These are phyloP conservation scores for Chrysoporthe cubensis DNA, from an alignment of 2,329 filamentous ascomycete genomes.

Conservation along the genomic window DNA sequence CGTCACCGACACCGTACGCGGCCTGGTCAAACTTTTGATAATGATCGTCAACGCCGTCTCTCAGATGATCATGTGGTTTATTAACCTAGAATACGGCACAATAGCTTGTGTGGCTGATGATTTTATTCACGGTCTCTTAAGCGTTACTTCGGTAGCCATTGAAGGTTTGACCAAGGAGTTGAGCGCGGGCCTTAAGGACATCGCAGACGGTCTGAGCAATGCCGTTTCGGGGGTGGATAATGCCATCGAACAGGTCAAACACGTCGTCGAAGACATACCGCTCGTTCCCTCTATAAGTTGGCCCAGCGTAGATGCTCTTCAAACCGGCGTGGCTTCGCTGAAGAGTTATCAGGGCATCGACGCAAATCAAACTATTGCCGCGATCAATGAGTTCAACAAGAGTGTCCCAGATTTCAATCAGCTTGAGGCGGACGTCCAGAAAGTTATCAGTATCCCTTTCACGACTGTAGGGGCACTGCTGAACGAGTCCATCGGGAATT, in stretches of 20 bases:
- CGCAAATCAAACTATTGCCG: slow-evolving; percentile 69
- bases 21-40: slow-evolving; percentile 76
- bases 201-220: slow-evolving; percentile 56
- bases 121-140: slow-evolving; percentile 77
- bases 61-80: slow-evolving; percentile 86
- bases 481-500: slow-evolving; percentile 71
- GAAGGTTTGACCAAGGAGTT: slow-evolving; percentile 50
- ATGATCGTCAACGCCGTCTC: slow-evolving; percentile 83
- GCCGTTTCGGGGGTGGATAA: slow-evolving; percentile 56
- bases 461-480: slow-evolving; percentile 75
- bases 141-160: slow-evolving; percentile 58
- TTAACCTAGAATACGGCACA: slow-evolving; percentile 88
- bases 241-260: slow-evolving; percentile 58
- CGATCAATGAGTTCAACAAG: slow-evolving; percentile 72
- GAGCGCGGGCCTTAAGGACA: slow-evolving; percentile 54
- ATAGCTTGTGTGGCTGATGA: slow-evolving; percentile 90
- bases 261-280: slow-evolving; percentile 51
- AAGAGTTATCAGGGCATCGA: slow-evolving; percentile 70
- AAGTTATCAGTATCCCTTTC: slow-evolving; percentile 78
- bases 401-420: slow-evolving; percentile 83
- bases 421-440: slow-evolving; percentile 80
- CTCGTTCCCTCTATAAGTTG: background rate
- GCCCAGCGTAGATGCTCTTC: slow-evolving; percentile 55
- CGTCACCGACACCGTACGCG: slow-evolving; percentile 79
- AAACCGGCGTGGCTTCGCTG: slow-evolving; percentile 60